Evolutionary conservation across 768 basidiomycete genomes (phyloP).

Genomic region (Rhizopogon vesiculosus): DNA sequence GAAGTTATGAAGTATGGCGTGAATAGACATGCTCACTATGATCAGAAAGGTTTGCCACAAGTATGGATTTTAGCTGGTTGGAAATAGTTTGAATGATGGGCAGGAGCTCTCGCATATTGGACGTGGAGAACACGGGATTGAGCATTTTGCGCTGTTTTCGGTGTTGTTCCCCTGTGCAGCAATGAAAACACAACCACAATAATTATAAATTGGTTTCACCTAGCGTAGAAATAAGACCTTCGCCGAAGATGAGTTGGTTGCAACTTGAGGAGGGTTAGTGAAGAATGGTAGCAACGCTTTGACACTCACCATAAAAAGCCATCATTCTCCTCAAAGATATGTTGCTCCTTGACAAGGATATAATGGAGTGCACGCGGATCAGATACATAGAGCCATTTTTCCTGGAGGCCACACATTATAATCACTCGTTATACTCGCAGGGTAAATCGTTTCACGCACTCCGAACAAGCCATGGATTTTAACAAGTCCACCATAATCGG

Average conservation of each 20-base stretch:
- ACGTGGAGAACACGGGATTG: slow-evolving; percentile 3
- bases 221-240: slow-evolving; percentile 22
- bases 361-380: slow-evolving; percentile 26
- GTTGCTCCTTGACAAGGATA: slow-evolving; percentile 22
- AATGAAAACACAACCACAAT: neutral
- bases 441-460: slow-evolving; percentile 19
- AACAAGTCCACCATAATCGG: neutral
- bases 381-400: slow-evolving; percentile 17
- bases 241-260: slow-evolving; percentile 18
- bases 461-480: slow-evolving; percentile 35
- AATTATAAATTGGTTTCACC: slow-evolving; percentile 6
- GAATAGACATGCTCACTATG: too few species aligned
- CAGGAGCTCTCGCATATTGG: slow-evolving; percentile 4
- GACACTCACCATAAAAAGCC: slow-evolving; percentile 11
- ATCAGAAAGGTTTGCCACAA: neutral
- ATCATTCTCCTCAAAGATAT: slow-evolving; percentile 20
- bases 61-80: neutral
- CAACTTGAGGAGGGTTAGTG: neutral
- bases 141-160: slow-evolving; percentile 5
- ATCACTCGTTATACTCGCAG: neutral
- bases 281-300: neutral
- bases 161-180: slow-evolving; percentile 1
- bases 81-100: neutral
- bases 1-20: too few species aligned
- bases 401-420: slow-evolving; percentile 3